These are phyloP conservation scores for Planoprotostelium fungivorum DNA, from an alignment of 78 protist genomes.

Conservation along the genomic window DNA sequence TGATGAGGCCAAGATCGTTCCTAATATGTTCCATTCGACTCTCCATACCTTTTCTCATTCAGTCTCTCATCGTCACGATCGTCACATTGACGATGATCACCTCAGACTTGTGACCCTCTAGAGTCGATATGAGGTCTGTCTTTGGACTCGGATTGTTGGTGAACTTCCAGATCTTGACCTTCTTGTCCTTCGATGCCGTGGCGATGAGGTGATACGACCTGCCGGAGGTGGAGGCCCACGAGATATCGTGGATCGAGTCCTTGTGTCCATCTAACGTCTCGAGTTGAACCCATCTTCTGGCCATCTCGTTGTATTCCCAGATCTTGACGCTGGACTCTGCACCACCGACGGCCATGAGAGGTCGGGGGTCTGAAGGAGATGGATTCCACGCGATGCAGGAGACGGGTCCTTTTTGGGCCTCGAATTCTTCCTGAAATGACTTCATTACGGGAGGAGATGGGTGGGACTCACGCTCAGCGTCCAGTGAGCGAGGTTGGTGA, in stretches of 20 bases:
- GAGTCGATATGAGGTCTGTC: constrained; percentile 22
- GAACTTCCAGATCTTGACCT: constrained; percentile 57
- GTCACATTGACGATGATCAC: constrained; percentile 3
- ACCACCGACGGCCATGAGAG: constrained; percentile 71
- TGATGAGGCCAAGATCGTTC: constrained; percentile 84
- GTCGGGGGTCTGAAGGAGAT: constrained; percentile 29
- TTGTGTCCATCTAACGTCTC: constrained; percentile 10
- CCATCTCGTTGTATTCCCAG: constrained; percentile 45
- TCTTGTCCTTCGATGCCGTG: constrained; percentile 64
- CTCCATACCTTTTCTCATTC: constrained; percentile 27
- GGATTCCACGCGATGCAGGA: constrained; percentile 85
- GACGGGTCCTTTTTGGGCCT: constrained; percentile 35
- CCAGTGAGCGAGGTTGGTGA: constrained; percentile 80
- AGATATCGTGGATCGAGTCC: constrained; percentile 51
- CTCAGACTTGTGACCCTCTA: constrained; percentile 34
- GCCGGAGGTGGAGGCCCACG: constrained; percentile 83
- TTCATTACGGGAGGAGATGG: background rate
- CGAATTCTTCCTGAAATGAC: constrained; percentile 31
- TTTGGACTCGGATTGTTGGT: constrained; percentile 9
- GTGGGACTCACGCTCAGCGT: constrained; percentile 22
- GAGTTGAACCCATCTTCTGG: constrained; percentile 20
- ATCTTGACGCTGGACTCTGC: constrained; percentile 54
- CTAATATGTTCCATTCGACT: constrained; percentile 88
- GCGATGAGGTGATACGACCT: constrained; percentile 74
- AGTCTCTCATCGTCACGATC: background rate